Base-by-base conservation (phyloP, 2,329 filamentous ascomycete genomes). In the Fusarium pininemorale region DNA sequence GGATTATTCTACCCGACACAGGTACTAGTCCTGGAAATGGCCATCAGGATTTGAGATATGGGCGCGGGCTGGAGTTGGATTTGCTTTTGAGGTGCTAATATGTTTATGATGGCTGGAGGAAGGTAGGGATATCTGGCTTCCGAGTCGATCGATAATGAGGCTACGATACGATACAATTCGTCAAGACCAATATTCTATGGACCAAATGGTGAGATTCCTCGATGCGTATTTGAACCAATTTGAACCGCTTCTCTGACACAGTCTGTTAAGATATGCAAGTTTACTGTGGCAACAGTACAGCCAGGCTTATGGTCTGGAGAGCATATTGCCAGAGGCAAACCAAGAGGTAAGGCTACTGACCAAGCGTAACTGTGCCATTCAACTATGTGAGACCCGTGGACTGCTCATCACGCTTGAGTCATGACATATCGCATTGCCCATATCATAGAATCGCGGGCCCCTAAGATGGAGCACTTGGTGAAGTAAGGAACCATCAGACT, bases 1-100 rank as follows among this genome's bases (percentile, higher is more conserved):
- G 87, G 95, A 82, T 78, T 78, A 78, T 68, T 77, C 75, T 18
- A 78, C 76, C 1, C 69, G 76, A 61, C 76, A 78, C 39, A 67
- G 76, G 14, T 78, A 78, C 53, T 78, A 78, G 72, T 24, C 16
- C 3, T 20, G 24, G 24, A 15, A 14, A 44, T 3, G 38, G 50
- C 24, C 24, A 7, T 22, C 55, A 28, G 15, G 15, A 35, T 39
- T 51, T 69, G 45, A 58, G 44, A 38, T 56, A 55, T 51, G 45
- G 54, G 69, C 26, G 55, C 20, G 56, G 69, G 44, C 38, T 60
- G 56, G 68, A 55, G 32, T 69, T 69, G 59, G 44, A 35, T 30
- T 32, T 56, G 66, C 45, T 44, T 47, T 42, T 61, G 51, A 28
- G 41, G 51, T 70, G 45, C 69, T 75, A 75, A 75, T 74, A 72